A percentile compares a stretch with the other conserved stretches of the same genome.
Evolutionary conservation across 495 filamentous ascomycete genomes (phyloP).

Genomic region (Penicillium turbatum): DNA sequence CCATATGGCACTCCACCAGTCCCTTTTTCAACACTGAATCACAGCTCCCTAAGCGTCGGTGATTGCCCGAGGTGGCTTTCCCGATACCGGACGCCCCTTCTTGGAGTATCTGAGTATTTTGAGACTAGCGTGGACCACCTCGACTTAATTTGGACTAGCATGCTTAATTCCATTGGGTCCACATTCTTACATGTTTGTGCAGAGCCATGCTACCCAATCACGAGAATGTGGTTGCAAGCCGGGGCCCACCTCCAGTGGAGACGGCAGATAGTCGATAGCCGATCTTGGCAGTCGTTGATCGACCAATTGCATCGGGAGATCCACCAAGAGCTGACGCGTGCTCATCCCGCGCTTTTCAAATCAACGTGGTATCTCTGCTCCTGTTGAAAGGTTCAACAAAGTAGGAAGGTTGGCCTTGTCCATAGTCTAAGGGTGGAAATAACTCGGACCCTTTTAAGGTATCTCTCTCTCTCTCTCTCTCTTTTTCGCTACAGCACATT

Average conservation of each 20-base stretch:
- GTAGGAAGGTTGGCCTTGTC: slow-evolving; percentile 2
- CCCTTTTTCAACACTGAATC: not conserved
- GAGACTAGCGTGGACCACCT: not conserved
- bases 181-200: slow-evolving; percentile 24
- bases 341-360: slow-evolving; percentile 24
- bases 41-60: not conserved
- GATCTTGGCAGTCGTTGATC: slow-evolving; percentile 37
- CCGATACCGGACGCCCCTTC: slow-evolving; percentile 24
- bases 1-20: not conserved
- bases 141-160: not conserved
- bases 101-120: slow-evolving; percentile 11
- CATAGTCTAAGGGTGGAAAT: not conserved
- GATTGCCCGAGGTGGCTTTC: slow-evolving; percentile 8
- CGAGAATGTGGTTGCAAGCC: slow-evolving; percentile 12
- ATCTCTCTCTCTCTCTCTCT: too few relatives aligned
- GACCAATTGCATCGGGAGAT: slow-evolving; percentile 26
- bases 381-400: not conserved
- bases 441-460: not conserved
- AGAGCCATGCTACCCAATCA: slow-evolving; percentile 6
- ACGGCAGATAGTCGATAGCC: slow-evolving; percentile 50
- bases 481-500: too few relatives aligned
- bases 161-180: slow-evolving; percentile 5
- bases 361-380: slow-evolving; percentile 4
- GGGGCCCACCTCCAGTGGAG: slow-evolving; percentile 18
- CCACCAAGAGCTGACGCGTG: slow-evolving; percentile 42